Conservation (phyloP, 257 asterid genomes). For the Solanum lycopersicoides region DNA sequence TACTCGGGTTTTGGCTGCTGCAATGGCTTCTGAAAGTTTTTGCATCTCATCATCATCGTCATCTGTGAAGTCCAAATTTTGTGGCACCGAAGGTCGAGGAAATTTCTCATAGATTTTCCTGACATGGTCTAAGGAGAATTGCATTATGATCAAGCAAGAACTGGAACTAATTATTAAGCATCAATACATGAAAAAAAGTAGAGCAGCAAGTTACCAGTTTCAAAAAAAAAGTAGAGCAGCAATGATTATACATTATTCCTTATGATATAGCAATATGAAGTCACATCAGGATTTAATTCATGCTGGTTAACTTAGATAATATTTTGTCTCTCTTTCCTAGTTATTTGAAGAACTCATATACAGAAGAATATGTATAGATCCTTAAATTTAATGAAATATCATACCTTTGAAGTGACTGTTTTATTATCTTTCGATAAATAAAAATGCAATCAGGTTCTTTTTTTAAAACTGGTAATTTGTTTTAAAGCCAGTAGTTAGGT, state of each 20-base stretch:
- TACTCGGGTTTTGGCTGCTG: slow-evolving; percentile 85
- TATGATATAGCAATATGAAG: background rate
- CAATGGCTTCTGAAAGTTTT: slow-evolving; percentile 75
- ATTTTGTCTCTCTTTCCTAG: background rate
- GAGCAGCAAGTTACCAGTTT: background rate
- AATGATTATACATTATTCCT: background rate
- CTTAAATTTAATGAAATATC: background rate
- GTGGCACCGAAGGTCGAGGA: slow-evolving; percentile 82
- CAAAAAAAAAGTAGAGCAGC: too few species aligned
- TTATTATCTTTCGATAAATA: background rate
- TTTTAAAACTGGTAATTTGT: background rate
- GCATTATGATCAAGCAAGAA: slow-evolving; percentile 9
- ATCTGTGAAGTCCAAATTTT: slow-evolving; percentile 64
- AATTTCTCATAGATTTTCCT: slow-evolving; percentile 65
- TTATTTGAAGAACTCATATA: background rate
- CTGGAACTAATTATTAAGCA: background rate
- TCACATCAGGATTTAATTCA: background rate
- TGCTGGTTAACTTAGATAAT: background rate
- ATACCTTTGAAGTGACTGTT: background rate
- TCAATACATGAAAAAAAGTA: background rate
- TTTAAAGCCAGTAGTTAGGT: background rate
- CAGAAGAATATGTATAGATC: background rate
- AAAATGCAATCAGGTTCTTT: background rate
- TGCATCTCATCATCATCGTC: slow-evolving; percentile 89
- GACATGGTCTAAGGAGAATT: slow-evolving; percentile 54